Evolutionary conservation across 805 yeast species (phyloP).

Genomic region (Zygotorulaspora danielsina): DNA sequence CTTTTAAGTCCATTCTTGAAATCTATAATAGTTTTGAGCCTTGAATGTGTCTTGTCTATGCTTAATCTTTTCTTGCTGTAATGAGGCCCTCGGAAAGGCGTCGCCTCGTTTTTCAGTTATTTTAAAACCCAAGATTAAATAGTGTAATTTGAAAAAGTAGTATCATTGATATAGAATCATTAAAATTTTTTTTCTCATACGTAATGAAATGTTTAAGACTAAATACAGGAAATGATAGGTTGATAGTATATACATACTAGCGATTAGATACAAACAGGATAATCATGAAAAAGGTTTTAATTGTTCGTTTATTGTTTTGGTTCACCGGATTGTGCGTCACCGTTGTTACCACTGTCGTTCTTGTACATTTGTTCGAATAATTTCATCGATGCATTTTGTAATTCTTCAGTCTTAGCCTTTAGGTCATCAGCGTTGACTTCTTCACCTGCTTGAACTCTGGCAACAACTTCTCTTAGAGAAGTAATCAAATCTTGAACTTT

Average conservation of each 20-base stretch:
- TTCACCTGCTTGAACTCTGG: slow-evolving; percentile 61
- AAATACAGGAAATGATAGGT: slow-evolving; percentile 10
- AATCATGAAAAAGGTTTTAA: slow-evolving; percentile 1
- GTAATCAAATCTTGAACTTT: slow-evolving; percentile 49
- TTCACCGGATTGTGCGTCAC: slow-evolving; percentile 21
- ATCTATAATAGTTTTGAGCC: not conserved
- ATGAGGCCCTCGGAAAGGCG: too few relatives aligned
- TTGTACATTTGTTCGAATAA: slow-evolving; percentile 61
- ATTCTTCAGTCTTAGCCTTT: slow-evolving; percentile 68
- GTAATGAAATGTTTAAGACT: slow-evolving; percentile 12
- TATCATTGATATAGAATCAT: too few relatives aligned
- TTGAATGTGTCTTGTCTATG: too few relatives aligned
- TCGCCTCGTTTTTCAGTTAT: too few relatives aligned
- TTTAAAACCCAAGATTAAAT: too few relatives aligned
- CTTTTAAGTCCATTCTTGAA: slow-evolving; percentile 27
- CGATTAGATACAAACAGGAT: slow-evolving; percentile 6
- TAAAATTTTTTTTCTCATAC: too few relatives aligned
- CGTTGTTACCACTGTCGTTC: slow-evolving; percentile 25
- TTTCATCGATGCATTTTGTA: slow-evolving; percentile 71
- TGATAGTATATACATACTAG: slow-evolving; percentile 7
- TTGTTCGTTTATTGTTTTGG: slow-evolving; percentile 20
- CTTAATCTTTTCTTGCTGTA: too few relatives aligned
- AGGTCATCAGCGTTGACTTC: slow-evolving; percentile 52
- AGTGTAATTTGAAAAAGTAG: too few relatives aligned
- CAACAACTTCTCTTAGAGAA: slow-evolving; percentile 59